Evolutionary conservation across 2,329 filamentous ascomycete genomes (phyloP).

Genomic region (Pseudogymnoascus sp.): DNA sequence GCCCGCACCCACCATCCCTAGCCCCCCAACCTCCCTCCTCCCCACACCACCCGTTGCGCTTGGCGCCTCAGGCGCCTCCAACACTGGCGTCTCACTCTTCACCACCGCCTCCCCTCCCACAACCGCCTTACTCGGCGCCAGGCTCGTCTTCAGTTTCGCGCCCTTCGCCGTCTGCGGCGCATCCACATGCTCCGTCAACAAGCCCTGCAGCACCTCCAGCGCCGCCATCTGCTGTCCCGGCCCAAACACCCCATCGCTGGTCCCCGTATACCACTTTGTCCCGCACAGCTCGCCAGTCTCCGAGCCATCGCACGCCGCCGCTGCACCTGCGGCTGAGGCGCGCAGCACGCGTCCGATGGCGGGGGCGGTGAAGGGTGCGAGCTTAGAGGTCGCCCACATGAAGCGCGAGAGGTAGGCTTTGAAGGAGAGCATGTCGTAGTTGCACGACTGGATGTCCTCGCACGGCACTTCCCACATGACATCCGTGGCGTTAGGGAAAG

Average conservation of each 20-base stretch:
- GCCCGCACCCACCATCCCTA: neutral
- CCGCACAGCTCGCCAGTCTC: slow-evolving; percentile 46
- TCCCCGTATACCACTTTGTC: slow-evolving; percentile 52
- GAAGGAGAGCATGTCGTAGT: slow-evolving; percentile 57
- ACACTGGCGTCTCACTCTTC: neutral
- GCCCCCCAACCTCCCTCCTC: neutral
- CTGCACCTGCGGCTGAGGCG: slow-evolving; percentile 48
- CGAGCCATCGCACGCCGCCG: slow-evolving; percentile 48
- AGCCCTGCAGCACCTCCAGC: slow-evolving; percentile 53
- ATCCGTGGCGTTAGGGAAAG: slow-evolving; percentile 43
- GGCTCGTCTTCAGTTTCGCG: neutral
- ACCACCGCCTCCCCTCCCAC: neutral
- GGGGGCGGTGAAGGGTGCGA: slow-evolving; percentile 46
- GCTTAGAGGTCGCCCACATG: slow-evolving; percentile 49
- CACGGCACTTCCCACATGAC: slow-evolving; percentile 62
- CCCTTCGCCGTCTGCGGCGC: slow-evolving; percentile 31
- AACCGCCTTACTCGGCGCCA: neutral
- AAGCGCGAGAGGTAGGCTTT: slow-evolving; percentile 61
- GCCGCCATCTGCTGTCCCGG: slow-evolving; percentile 59
- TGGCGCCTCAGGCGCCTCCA: neutral
- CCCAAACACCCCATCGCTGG: slow-evolving; percentile 46
- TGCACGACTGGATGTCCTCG: slow-evolving; percentile 49
- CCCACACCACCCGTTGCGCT: neutral
- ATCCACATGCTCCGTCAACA: slow-evolving; percentile 38
- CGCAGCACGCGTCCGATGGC: slow-evolving; percentile 42